Evolutionary conservation across 1,284 basidiomycete species (phyloP).

Genomic region (Pulchroboletus neoregius): DNA sequence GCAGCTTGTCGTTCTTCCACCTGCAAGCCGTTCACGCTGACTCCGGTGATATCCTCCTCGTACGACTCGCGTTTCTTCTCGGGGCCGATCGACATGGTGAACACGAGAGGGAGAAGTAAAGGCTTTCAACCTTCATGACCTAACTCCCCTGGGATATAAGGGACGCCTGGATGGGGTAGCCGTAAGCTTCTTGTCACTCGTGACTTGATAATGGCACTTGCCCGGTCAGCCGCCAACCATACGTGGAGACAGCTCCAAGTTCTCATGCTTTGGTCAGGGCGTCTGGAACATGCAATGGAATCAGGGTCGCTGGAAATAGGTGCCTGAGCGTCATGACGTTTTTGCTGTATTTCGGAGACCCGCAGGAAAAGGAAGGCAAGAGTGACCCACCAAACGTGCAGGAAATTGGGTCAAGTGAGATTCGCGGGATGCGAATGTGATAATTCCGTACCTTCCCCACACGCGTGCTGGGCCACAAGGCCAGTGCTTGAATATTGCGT

Average conservation of each 20-base stretch:
- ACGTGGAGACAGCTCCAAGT: background rate
- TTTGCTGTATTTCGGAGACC: conserved; percentile 6
- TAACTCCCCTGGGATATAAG: conserved; percentile 6
- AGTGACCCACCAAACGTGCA: background rate
- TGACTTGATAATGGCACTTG: background rate
- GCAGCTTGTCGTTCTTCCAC: conserved; percentile 19
- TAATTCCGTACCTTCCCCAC: background rate
- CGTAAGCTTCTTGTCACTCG: background rate
- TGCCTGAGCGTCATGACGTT: background rate
- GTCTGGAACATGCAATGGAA: background rate
- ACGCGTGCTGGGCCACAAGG: no score
- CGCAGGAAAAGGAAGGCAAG: conserved; percentile 6
- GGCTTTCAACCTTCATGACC: background rate
- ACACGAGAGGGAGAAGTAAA: background rate
- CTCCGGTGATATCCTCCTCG: conserved; percentile 1
- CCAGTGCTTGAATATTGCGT: no score
- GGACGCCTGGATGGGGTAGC: background rate
- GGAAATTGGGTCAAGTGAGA: background rate
- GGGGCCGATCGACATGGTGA: conserved; percentile 14
- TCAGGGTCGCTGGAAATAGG: background rate
- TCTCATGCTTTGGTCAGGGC: background rate
- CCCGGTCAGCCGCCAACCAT: background rate
- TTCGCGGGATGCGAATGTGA: background rate
- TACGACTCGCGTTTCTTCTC: conserved; percentile 19
- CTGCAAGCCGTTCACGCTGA: background rate